Percentiles rank a stretch among this genome's conserved stretches.
Evolutionary conservation across 306 rosid genomes (phyloP).

Genomic region (Trifolium pratense): DNA sequence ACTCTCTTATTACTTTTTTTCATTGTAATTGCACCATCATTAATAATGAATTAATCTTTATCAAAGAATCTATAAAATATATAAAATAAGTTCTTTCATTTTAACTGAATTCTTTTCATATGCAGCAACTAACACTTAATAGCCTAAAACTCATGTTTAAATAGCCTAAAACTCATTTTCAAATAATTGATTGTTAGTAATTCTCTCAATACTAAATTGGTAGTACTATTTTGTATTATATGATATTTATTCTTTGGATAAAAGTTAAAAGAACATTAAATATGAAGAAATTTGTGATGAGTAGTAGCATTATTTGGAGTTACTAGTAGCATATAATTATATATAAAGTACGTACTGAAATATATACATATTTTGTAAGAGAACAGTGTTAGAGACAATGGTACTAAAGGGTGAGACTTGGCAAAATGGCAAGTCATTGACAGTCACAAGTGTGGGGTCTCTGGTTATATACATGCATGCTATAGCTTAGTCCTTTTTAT

Average conservation of each 20-base stretch:
- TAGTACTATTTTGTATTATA: background rate
- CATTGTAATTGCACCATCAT: too few relatives aligned
- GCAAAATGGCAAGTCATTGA: slow-evolving; percentile 54
- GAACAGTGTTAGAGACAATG: slow-evolving; percentile 36
- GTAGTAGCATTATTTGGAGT: background rate
- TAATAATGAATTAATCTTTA: too few relatives aligned
- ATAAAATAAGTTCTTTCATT: too few relatives aligned
- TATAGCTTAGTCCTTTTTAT: slow-evolving; percentile 29
- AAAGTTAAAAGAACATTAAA: background rate
- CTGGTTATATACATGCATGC: slow-evolving; percentile 25
- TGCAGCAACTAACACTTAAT: too few relatives aligned
- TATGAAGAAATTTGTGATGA: background rate
- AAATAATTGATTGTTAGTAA: too few relatives aligned
- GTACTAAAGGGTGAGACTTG: slow-evolving; percentile 46
- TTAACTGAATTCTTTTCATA: too few relatives aligned
- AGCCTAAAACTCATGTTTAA: too few relatives aligned
- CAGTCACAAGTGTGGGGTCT: slow-evolving; percentile 42
- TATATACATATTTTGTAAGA: slow-evolving; percentile 29
- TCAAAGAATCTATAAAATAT: too few relatives aligned
- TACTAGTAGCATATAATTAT: background rate
- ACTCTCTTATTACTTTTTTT: too few relatives aligned
- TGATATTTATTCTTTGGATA: background rate
- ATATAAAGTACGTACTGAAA: background rate
- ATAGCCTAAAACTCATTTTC: too few relatives aligned
- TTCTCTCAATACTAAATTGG: too few relatives aligned